These are phyloP conservation scores for Wickerhamiella qilinensis DNA, from an alignment of 805 yeast genomes.

Conservation along the genomic window DNA sequence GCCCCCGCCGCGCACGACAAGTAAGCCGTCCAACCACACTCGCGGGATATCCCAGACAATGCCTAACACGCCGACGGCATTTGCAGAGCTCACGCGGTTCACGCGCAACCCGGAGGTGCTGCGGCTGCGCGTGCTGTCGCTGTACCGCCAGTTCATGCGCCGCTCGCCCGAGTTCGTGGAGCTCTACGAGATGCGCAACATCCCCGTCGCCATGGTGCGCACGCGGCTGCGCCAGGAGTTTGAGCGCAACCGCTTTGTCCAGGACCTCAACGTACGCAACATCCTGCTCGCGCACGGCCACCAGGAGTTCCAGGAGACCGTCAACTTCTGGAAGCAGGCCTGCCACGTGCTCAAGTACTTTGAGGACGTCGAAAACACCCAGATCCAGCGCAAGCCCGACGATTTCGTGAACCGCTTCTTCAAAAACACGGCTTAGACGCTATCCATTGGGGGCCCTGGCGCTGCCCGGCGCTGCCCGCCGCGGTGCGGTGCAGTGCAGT, in stretches of 20 bases:
- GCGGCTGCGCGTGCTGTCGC: slow-evolving; percentile 43
- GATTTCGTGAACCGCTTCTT: slow-evolving; percentile 55
- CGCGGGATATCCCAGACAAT: slow-evolving; percentile 16
- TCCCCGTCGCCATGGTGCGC: slow-evolving; percentile 63
- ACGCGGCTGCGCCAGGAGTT: slow-evolving; percentile 81
- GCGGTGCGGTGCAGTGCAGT: too few relatives aligned
- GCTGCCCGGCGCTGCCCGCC: too few relatives aligned
- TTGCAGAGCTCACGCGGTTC: slow-evolving; percentile 66
- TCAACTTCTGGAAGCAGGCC: slow-evolving; percentile 82
- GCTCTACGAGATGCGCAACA: slow-evolving; percentile 25
- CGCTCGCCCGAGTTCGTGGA: slow-evolving; percentile 26
- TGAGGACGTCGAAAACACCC: slow-evolving; percentile 44
- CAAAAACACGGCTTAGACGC: slow-evolving; percentile 18
- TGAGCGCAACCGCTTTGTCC: slow-evolving; percentile 66
- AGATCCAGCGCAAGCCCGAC: slow-evolving; percentile 34
- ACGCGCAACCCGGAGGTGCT: slow-evolving; percentile 45
- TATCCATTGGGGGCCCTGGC: too few relatives aligned
- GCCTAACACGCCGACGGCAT: slow-evolving; percentile 65
- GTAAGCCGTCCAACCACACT: background rate
- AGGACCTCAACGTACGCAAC: slow-evolving; percentile 48
- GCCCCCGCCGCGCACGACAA: background rate
- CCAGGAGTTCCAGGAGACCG: slow-evolving; percentile 79
- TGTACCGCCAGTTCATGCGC: slow-evolving; percentile 58
- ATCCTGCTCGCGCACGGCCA: slow-evolving; percentile 66
- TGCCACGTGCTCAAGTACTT: slow-evolving; percentile 74